These are phyloP conservation scores for Echria macrotheca DNA, from an alignment of 495 filamentous ascomycete species.

Conservation along the genomic window DNA sequence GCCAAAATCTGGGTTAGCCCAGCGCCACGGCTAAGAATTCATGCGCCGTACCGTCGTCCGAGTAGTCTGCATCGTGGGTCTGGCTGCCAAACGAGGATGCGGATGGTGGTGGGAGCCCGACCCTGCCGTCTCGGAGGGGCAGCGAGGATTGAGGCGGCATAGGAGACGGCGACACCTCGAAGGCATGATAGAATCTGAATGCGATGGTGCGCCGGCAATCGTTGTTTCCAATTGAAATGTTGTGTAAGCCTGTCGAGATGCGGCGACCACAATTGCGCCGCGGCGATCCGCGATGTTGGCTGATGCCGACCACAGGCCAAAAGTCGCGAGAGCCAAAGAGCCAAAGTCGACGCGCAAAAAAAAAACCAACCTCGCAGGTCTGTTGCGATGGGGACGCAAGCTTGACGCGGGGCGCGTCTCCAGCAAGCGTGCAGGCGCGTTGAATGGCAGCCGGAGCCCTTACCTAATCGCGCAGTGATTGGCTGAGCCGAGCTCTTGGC, in stretches of 20 bases:
- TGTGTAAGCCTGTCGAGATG: constrained; percentile 8
- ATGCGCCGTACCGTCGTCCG: constrained; percentile 56
- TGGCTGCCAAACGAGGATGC: constrained; percentile 8
- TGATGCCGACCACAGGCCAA: too few relatives aligned
- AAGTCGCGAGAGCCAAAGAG: background rate
- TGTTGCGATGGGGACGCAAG: constrained; percentile 1
- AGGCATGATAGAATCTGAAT: constrained; percentile 28
- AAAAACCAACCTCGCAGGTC: background rate
- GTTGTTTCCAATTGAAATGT: constrained; percentile 12
- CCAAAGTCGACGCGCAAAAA: background rate
- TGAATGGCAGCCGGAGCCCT: too few relatives aligned
- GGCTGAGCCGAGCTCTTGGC: background rate
- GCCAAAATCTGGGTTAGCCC: constrained; percentile 6
- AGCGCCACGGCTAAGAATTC: background rate
- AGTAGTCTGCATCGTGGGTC: constrained; percentile 35
- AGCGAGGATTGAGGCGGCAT: constrained; percentile 31
- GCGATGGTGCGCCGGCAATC: constrained; percentile 13
- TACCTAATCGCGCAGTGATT: constrained; percentile 4
- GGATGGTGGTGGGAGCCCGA: constrained; percentile 37
- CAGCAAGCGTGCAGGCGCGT: too few relatives aligned
- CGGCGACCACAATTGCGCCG: background rate
- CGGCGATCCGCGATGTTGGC: too few relatives aligned
- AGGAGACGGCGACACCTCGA: constrained; percentile 25
- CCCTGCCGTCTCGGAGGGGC: constrained; percentile 35
- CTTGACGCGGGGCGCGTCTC: constrained; percentile 16